Percentiles rank a stretch among this genome's conserved stretches.
These are phyloP conservation scores for Rhynchosporium secalis DNA, from an alignment of 2,329 filamentous ascomycete species.

Conservation along the genomic window DNA sequence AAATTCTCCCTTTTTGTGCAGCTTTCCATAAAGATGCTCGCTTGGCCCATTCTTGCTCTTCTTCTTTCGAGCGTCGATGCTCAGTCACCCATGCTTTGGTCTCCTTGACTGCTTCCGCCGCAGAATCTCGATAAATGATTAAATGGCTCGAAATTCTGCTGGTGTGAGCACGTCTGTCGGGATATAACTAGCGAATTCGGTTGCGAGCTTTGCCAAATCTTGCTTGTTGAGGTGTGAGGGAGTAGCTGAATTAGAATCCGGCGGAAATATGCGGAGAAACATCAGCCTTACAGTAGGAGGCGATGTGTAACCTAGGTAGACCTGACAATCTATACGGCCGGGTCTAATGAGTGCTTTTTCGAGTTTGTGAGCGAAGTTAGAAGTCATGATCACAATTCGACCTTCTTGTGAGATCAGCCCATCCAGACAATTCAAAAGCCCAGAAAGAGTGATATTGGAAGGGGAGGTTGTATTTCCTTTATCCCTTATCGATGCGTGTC, in stretches of 20 bases:
- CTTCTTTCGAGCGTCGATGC: slow-evolving; percentile 66
- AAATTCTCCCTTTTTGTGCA: slow-evolving; percentile 21
- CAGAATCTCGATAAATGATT: slow-evolving; percentile 48
- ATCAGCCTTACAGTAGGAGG: slow-evolving; percentile 47
- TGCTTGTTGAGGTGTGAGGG: slow-evolving; percentile 27
- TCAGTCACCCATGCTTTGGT: slow-evolving; percentile 94
- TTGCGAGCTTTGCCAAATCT: slow-evolving; percentile 48
- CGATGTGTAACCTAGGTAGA: slow-evolving; percentile 78
- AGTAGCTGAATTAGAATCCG: slow-evolving; percentile 30
- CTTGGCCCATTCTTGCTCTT: slow-evolving; percentile 47
- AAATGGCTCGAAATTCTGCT: slow-evolving; percentile 51
- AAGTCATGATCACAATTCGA: slow-evolving; percentile 88
- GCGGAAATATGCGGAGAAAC: slow-evolving; percentile 50
- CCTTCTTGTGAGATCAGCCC: slow-evolving; percentile 91
- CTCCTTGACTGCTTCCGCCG: slow-evolving; percentile 74
- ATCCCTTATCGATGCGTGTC: slow-evolving; percentile 8
- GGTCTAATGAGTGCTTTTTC: slow-evolving; percentile 81
- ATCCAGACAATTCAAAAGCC: slow-evolving; percentile 78
- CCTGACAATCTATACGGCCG: slow-evolving; percentile 92
- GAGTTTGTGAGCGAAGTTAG: slow-evolving; percentile 84
- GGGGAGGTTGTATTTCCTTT: slow-evolving; percentile 44
- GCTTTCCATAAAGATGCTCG: slow-evolving; percentile 18
- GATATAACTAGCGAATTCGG: slow-evolving; percentile 55
- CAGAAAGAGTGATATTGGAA: slow-evolving; percentile 73
- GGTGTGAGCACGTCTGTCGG: slow-evolving; percentile 50